phyloP scores from a whole-genome alignment of 805 yeast species.

The Myxozyma monticola region DNA sequence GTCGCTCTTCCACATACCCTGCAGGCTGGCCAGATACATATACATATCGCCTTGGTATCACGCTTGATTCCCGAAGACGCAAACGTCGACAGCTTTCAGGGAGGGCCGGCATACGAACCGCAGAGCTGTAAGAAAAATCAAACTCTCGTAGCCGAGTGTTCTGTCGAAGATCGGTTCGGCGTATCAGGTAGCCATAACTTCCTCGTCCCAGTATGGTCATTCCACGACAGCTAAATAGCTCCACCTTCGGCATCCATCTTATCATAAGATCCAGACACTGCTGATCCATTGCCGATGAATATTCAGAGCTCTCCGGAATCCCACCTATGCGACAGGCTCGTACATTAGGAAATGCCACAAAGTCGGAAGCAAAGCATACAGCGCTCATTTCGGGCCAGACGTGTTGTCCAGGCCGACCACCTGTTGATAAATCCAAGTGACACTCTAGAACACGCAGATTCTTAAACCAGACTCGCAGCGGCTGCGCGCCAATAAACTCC shows the following conservation, averaged over 20 bases:
- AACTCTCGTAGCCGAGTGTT: slow-evolving; percentile 4
- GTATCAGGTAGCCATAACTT: slow-evolving; percentile 16
- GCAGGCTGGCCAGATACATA: slow-evolving; percentile 3
- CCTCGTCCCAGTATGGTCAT: slow-evolving; percentile 22
- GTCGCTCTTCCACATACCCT: slow-evolving; percentile 7
- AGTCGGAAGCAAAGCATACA: neutral
- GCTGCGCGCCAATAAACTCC: slow-evolving; percentile 9
- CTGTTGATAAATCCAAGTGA: neutral
- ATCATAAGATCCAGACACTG: slow-evolving; percentile 20
- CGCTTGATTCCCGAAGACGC: slow-evolving; percentile 4
- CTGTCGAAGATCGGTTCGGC: slow-evolving; percentile 10
- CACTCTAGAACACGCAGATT: slow-evolving; percentile 12
- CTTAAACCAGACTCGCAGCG: slow-evolving; percentile 9
- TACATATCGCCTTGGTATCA: slow-evolving; percentile 9
- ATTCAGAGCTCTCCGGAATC: neutral
- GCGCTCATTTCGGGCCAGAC: slow-evolving; percentile 24
- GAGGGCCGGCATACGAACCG: slow-evolving; percentile 21
- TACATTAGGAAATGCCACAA: slow-evolving; percentile 14
- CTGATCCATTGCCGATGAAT: slow-evolving; percentile 15
- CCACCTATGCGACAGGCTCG: slow-evolving; percentile 12
- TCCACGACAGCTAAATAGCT: slow-evolving; percentile 12
- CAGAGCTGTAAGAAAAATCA: slow-evolving; percentile 12
- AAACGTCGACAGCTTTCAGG: neutral
- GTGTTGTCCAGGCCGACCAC: neutral
- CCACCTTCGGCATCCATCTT: slow-evolving; percentile 25